phyloP scores from a whole-genome alignment of 2,329 filamentous ascomycete genomes.

The Didymella sp. region DNA sequence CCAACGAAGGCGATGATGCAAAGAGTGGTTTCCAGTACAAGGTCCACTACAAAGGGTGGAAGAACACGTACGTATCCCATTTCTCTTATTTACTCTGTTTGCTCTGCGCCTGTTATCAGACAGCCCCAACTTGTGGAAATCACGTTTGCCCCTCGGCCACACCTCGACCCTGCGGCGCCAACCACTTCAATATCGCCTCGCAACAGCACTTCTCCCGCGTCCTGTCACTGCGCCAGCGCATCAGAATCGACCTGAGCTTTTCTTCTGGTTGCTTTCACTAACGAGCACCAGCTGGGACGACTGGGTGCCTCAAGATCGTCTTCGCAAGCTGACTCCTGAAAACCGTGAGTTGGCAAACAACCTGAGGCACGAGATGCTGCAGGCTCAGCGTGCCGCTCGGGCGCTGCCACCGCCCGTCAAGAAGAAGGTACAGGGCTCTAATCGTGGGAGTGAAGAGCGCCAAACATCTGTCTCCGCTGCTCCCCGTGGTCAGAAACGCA shows the following conservation, averaged over 20 bases:
- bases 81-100: constrained; percentile 2
- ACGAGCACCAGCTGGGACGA: constrained; percentile 80
- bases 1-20: constrained; percentile 68
- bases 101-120: not conserved
- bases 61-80: constrained; percentile 76
- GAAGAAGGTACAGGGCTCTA: constrained; percentile 66
- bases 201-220: not conserved
- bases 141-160: constrained; percentile 23
- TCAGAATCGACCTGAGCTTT: not conserved
- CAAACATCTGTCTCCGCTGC: constrained; percentile 63
- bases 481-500: constrained; percentile 73
- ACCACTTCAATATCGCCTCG: constrained; percentile 22
- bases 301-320: constrained; percentile 92
- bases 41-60: constrained; percentile 99
- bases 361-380: constrained; percentile 72
- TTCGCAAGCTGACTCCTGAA: constrained; percentile 93
- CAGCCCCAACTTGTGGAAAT: constrained; percentile 1
- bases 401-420: constrained; percentile 56
- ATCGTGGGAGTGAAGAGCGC: constrained; percentile 79
- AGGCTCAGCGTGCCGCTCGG: constrained; percentile 59
- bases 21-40: constrained; percentile 83
- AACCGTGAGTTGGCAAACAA: constrained; percentile 87
- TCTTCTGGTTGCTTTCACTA: constrained; percentile 16
- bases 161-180: constrained; percentile 12
- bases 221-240: not conserved